Evolutionary conservation across 352 stramenopile species (phyloP).

Genomic region (Blastocystis sp.): DNA sequence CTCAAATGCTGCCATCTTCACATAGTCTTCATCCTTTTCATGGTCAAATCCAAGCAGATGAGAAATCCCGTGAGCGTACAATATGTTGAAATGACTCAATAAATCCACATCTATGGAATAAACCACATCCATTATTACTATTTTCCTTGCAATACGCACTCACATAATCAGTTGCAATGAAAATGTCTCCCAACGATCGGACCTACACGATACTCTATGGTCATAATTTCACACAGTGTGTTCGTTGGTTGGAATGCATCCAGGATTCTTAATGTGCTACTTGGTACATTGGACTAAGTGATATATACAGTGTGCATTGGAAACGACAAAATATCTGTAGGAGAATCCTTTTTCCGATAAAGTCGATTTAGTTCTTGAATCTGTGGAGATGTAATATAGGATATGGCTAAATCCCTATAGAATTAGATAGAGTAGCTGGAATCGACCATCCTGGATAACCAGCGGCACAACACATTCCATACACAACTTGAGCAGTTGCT

Average conservation of each 20-base stretch:
- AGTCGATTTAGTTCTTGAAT: not conserved
- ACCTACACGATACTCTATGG: not conserved
- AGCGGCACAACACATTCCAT: conserved; percentile 13
- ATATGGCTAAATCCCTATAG: not conserved
- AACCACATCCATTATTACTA: not conserved
- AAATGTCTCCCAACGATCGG: conserved; percentile 6
- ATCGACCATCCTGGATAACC: conserved; percentile 3
- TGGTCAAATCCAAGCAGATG: conserved; percentile 52
- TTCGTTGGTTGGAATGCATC: not conserved
- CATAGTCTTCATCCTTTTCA: conserved; percentile 30
- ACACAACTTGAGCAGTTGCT: not conserved
- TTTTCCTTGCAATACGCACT: conserved; percentile 28
- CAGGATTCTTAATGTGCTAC: not conserved
- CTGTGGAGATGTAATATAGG: not conserved
- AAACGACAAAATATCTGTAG: conserved; percentile 51
- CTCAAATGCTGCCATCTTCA: not conserved
- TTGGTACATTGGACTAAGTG: not conserved
- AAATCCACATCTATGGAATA: not conserved
- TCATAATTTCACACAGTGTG: not conserved
- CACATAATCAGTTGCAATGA: conserved; percentile 15
- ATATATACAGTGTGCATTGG: not conserved
- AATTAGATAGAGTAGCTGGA: not conserved
- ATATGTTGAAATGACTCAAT: conserved; percentile 4
- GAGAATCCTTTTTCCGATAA: conserved; percentile 23
- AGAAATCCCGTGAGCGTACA: conserved; percentile 52